phyloP scores from a whole-genome alignment of 306 rosid genomes.

The Dryas octopetala region DNA sequence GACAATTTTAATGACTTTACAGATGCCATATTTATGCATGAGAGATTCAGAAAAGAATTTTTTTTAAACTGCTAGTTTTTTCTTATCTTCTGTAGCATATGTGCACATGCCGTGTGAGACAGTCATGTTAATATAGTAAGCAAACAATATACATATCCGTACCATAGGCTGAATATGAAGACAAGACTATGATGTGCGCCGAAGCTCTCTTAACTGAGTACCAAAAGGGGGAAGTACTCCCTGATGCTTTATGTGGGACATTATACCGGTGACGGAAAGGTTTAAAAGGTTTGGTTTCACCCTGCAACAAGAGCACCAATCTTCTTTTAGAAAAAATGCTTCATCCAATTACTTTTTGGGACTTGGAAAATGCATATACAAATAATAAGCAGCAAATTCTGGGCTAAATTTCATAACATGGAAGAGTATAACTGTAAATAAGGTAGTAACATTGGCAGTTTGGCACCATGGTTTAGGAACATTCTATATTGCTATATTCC shows the following conservation, averaged over 20 bases:
- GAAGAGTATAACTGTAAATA: not conserved
- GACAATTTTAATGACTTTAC: not conserved
- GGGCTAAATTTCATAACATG: not conserved
- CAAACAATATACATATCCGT: constrained; percentile 1
- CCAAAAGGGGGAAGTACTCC: constrained; percentile 42
- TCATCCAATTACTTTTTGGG: not conserved
- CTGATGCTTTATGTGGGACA: constrained; percentile 44
- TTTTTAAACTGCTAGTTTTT: not conserved
- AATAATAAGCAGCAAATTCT: not conserved
- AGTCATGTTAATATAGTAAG: not conserved
- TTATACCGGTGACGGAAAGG: constrained; percentile 51
- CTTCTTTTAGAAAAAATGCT: not conserved
- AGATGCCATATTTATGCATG: not conserved
- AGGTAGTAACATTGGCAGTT: not conserved
- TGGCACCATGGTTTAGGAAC: too few species aligned
- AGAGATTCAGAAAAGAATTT: not conserved
- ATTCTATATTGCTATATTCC: too few species aligned
- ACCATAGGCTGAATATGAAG: constrained; percentile 79
- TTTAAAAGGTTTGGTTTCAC: constrained; percentile 69
- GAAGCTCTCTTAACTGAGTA: constrained; percentile 80
- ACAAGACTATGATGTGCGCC: constrained; percentile 65
- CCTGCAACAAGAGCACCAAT: constrained; percentile 36
- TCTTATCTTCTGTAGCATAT: not conserved
- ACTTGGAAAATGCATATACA: not conserved
- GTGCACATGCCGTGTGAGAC: not conserved